These are phyloP conservation scores for Vigna trinervia DNA, from an alignment of 306 rosid species.

Conservation along the genomic window DNA sequence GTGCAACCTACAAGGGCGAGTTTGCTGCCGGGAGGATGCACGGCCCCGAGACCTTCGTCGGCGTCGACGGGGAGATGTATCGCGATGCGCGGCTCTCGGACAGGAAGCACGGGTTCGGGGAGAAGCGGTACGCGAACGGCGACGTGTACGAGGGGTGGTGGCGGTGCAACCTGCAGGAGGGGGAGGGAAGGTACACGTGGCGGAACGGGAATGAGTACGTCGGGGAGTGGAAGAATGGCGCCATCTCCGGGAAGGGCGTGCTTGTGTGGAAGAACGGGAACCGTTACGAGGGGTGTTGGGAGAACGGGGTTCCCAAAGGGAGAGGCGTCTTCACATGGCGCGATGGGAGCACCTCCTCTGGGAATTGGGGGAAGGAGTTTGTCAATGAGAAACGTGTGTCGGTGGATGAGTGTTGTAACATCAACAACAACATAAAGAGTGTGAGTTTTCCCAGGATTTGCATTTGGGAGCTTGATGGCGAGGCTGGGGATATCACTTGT, in stretches of 20 bases:
- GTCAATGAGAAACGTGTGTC: conserved; percentile 44
- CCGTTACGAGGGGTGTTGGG: conserved; percentile 56
- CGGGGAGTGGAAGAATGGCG: conserved; percentile 55
- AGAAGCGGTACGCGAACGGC: conserved; percentile 54
- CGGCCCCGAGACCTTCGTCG: conserved; percentile 53
- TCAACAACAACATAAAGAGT: conserved; percentile 15
- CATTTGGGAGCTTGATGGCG: conserved; percentile 64
- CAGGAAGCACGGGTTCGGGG: conserved; percentile 53
- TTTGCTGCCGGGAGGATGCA: conserved; percentile 49
- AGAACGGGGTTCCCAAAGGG: conserved; percentile 58
- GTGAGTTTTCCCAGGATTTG: conserved; percentile 59
- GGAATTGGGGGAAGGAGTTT: conserved; percentile 51
- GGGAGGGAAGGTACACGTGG: conserved; percentile 62
- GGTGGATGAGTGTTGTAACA: conserved; percentile 30
- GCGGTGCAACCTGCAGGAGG: conserved; percentile 59
- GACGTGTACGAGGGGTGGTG: conserved; percentile 61
- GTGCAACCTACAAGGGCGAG: conserved; percentile 59
- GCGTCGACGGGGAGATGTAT: conserved; percentile 51
- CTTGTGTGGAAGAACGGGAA: conserved; percentile 55
- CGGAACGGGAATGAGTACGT: conserved; percentile 57
- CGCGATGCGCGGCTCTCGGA: conserved; percentile 51
- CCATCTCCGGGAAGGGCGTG: conserved; percentile 54
- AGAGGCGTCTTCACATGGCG: conserved; percentile 56
- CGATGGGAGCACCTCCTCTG: conserved; percentile 41
- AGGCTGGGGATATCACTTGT: conserved; percentile 66